A percentile compares a stretch with the other conserved stretches of the same genome.
Conservation (phyloP, 1,284 basidiomycete genomes). For the Sanguinoderma infundibulare region DNA sequence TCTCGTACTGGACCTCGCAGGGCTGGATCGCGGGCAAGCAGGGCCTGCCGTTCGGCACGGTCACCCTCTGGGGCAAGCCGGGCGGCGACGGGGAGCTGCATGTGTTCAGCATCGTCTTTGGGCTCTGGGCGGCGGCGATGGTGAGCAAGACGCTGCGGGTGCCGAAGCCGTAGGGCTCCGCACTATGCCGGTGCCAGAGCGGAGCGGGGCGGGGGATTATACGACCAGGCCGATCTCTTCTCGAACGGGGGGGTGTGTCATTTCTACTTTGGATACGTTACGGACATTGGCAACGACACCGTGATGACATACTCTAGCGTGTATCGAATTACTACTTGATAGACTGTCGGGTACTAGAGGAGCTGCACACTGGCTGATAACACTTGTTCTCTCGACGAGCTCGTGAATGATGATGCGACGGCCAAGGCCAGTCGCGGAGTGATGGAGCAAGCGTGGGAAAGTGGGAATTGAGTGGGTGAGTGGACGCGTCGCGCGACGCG, state of each 20-base stretch:
- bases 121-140: slow-evolving; percentile 90
- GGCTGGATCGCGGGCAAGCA: slow-evolving; percentile 83
- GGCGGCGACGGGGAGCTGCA: slow-evolving; percentile 86
- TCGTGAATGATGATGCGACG: too few species aligned
- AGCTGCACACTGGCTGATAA: too few species aligned
- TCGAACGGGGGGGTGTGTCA: not conserved
- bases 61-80: slow-evolving; percentile 71
- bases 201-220: too few species aligned
- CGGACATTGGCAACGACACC: slow-evolving; percentile 19
- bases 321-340: slow-evolving; percentile 8
- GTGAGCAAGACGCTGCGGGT: slow-evolving; percentile 92
- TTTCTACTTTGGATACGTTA: slow-evolving; percentile 9
- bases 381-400: too few species aligned
- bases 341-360: slow-evolving; percentile 11
- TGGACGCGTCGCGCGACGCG: slow-evolving; percentile 33
- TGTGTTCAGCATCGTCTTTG: slow-evolving; percentile 74
- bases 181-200: too few species aligned
- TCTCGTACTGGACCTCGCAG: slow-evolving; percentile 84
- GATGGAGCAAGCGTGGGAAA: slow-evolving; percentile 18
- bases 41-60: slow-evolving; percentile 77
- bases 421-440: too few species aligned
- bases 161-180: slow-evolving; percentile 69
- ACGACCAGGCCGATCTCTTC: too few species aligned
- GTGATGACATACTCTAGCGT: slow-evolving; percentile 21
- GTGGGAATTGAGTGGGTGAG: slow-evolving; percentile 2